phyloP scores from a whole-genome alignment of 2,329 filamentous ascomycete species.

The Cladophialophora immunda region DNA sequence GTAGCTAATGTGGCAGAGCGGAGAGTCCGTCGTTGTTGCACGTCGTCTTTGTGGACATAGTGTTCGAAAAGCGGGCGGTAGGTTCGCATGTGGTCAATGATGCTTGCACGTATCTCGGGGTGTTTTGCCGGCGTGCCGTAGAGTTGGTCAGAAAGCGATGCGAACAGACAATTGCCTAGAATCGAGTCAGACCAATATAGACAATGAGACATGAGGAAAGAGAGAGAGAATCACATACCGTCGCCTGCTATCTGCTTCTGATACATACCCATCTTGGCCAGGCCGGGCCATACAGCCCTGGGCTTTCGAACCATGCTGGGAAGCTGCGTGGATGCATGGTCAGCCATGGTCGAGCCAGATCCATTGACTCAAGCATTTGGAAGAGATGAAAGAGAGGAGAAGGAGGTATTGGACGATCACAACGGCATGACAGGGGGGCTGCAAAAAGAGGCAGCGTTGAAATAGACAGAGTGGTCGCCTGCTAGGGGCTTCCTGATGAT shows the following conservation, averaged over 20 bases:
- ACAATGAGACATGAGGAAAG: background rate
- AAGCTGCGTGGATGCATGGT: conserved; percentile 42
- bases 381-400: conserved; percentile 19
- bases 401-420: conserved; percentile 16
- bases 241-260: conserved; percentile 41
- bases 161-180: conserved; percentile 74
- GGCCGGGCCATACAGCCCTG: conserved; percentile 41
- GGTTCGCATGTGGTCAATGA: conserved; percentile 69
- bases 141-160: conserved; percentile 72
- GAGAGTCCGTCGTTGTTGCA: conserved; percentile 40
- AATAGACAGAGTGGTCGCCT: conserved; percentile 31
- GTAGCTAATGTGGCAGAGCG: conserved; percentile 53
- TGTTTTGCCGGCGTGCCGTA: conserved; percentile 68
- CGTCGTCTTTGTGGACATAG: conserved; percentile 67
- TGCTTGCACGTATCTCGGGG: conserved; percentile 64
- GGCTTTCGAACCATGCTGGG: conserved; percentile 42
- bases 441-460: conserved; percentile 25
- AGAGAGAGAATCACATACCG: conserved; percentile 29
- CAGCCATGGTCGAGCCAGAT: conserved; percentile 41
- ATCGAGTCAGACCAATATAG: conserved; percentile 21
- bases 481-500: conserved; percentile 33
- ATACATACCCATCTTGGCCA: conserved; percentile 40
- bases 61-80: conserved; percentile 70
- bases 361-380: conserved; percentile 41
- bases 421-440: conserved; percentile 28